Percentiles rank a stretch among this genome's conserved stretches.
phyloP scores from a whole-genome alignment of 495 filamentous ascomycete species.

The Penicillium cinerascens region DNA sequence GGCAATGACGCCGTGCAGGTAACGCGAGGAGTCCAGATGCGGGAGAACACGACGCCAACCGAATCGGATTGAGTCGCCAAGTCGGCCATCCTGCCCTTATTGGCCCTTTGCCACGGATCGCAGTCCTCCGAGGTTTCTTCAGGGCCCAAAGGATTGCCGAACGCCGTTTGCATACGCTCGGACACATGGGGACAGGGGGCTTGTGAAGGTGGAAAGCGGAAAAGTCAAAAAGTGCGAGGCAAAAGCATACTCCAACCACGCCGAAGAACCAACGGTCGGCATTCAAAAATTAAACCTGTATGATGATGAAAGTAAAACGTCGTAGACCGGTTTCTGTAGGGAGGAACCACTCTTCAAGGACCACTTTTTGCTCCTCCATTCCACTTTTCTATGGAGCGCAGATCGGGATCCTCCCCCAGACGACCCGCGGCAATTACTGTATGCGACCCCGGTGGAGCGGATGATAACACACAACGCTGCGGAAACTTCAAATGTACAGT shows the following conservation, averaged over 20 bases:
- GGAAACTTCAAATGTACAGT: neutral
- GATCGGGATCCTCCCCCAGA: neutral
- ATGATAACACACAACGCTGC: neutral
- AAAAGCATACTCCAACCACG: neutral
- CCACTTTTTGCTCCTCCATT: neutral
- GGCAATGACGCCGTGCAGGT: constrained; percentile 11
- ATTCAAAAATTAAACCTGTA: too few relatives aligned
- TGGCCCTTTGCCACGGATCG: neutral
- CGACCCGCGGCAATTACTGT: neutral
- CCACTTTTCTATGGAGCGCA: neutral
- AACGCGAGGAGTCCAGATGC: neutral
- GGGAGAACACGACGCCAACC: neutral
- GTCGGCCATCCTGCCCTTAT: neutral
- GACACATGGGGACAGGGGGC: neutral
- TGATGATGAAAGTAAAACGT: too few relatives aligned
- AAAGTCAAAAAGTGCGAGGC: neutral
- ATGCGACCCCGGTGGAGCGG: neutral
- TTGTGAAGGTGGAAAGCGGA: neutral
- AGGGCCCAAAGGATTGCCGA: too few relatives aligned
- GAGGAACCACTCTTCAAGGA: neutral
- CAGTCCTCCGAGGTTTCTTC: neutral
- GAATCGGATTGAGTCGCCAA: neutral
- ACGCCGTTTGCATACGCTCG: neutral
- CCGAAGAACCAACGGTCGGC: neutral
- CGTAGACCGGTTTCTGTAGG: too few relatives aligned